Conservation (phyloP, 2,329 filamentous ascomycete species). For the Colletotrichum sp. region DNA sequence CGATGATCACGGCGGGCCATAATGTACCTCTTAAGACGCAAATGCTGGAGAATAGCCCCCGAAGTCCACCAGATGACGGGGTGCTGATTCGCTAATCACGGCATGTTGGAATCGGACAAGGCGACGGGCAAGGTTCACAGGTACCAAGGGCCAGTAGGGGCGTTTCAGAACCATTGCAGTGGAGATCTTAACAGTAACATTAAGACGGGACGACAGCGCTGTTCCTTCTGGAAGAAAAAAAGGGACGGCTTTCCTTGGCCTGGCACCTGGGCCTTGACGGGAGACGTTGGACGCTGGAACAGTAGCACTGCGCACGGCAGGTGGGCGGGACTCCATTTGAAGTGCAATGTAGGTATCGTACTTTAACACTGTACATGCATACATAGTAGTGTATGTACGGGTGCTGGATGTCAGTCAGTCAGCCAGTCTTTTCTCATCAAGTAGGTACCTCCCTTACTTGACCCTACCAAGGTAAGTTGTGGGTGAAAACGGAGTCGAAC, state of each 20-base stretch:
- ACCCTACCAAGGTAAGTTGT: neutral
- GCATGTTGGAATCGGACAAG: neutral
- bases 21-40: neutral
- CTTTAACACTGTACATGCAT: neutral
- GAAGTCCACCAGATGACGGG: neutral
- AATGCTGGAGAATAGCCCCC: neutral
- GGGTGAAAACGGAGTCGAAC: neutral
- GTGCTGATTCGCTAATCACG: constrained; percentile 15
- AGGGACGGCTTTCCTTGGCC: neutral
- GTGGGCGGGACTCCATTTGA: neutral
- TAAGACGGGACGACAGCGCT: constrained; percentile 6
- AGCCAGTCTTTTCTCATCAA: neutral
- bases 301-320: neutral
- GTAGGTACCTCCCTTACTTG: neutral
- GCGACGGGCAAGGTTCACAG: constrained; percentile 11
- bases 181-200: constrained; percentile 6
- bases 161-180: constrained; percentile 18
- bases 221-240: neutral
- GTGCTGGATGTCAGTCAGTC: neutral
- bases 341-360: neutral
- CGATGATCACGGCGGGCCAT: neutral
- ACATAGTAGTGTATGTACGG: neutral
- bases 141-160: neutral
- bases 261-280: neutral
- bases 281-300: neutral